phyloP scores from a whole-genome alignment of 1,284 basidiomycete species.

The Vanrija humicola region DNA sequence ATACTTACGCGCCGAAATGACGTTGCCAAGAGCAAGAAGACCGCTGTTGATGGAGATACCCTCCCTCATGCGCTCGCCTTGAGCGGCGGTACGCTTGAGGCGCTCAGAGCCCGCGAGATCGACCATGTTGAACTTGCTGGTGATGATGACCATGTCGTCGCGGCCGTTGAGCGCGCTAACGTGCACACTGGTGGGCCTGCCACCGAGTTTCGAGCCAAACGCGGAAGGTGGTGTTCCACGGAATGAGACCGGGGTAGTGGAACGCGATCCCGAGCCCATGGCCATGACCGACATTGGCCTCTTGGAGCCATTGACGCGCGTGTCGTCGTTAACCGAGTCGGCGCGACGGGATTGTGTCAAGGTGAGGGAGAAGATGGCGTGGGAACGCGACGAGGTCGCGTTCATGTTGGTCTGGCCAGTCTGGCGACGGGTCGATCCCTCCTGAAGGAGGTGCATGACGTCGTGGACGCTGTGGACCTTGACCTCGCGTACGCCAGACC shows the following conservation, averaged over 20 bases:
- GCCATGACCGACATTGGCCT: constrained; percentile 18
- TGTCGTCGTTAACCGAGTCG: constrained; percentile 6
- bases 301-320: constrained; percentile 15
- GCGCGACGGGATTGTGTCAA: constrained; percentile 62
- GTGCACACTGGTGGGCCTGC: constrained; percentile 64
- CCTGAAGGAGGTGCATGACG: constrained; percentile 86
- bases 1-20: constrained; percentile 71
- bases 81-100: constrained; percentile 87
- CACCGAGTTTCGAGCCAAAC: constrained; percentile 16
- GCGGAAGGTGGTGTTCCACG: constrained; percentile 14
- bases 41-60: constrained; percentile 97
- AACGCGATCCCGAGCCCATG: constrained; percentile 11
- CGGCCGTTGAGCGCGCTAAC: constrained; percentile 56
- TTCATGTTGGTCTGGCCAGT: constrained; percentile 99
- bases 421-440: constrained; percentile 82
- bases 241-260: constrained; percentile 15
- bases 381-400: constrained; percentile 92
- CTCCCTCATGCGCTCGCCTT: constrained; percentile 93
- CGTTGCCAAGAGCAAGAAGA: constrained; percentile 91
- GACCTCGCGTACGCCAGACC: constrained; percentile 90
- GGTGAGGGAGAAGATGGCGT: constrained; percentile 97
- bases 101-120: constrained; percentile 95
- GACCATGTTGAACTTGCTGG: constrained; percentile 97
- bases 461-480: constrained; percentile 75
- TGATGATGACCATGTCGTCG: constrained; percentile 76